Evolutionary conservation across 805 yeast species (phyloP).

Genomic region (Candida pini): DNA sequence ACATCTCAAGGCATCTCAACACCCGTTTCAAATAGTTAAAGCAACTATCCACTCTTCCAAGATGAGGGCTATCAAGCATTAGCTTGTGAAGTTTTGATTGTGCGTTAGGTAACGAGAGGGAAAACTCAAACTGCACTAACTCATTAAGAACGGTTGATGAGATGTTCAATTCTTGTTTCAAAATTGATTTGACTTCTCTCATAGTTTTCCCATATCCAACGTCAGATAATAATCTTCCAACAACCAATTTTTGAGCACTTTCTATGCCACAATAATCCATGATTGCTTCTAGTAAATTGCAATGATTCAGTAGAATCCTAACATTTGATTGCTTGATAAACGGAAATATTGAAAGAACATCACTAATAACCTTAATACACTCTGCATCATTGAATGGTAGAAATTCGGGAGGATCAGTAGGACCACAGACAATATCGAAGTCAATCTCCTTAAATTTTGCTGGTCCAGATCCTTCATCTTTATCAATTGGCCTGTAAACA

Average conservation of each 20-base stretch:
- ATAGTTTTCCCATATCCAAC: constrained; percentile 63
- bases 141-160: constrained; percentile 81
- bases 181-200: constrained; percentile 43
- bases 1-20: constrained; percentile 42
- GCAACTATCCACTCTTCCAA: constrained; percentile 56
- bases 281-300: constrained; percentile 68
- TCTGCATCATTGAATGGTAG: constrained; percentile 77
- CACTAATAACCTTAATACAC: constrained; percentile 75
- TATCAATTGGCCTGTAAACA: constrained; percentile 68
- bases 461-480: constrained; percentile 63
- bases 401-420: constrained; percentile 23
- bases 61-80: constrained; percentile 68
- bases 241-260: constrained; percentile 63
- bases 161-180: constrained; percentile 63
- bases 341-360: constrained; percentile 60
- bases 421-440: constrained; percentile 66
- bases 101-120: constrained; percentile 61
- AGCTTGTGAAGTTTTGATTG: constrained; percentile 56
- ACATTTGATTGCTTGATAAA: constrained; percentile 55
- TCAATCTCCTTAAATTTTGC: constrained; percentile 74
- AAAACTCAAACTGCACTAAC: constrained; percentile 73
- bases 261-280: constrained; percentile 79
- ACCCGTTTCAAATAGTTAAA: constrained; percentile 59
- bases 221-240: constrained; percentile 69
- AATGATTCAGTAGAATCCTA: constrained; percentile 68